Percentiles rank a stretch among this genome's conserved stretches.
Evolutionary conservation across 108 stramenopile species (phyloP).

Genomic region (Craspedostauros australis): DNA sequence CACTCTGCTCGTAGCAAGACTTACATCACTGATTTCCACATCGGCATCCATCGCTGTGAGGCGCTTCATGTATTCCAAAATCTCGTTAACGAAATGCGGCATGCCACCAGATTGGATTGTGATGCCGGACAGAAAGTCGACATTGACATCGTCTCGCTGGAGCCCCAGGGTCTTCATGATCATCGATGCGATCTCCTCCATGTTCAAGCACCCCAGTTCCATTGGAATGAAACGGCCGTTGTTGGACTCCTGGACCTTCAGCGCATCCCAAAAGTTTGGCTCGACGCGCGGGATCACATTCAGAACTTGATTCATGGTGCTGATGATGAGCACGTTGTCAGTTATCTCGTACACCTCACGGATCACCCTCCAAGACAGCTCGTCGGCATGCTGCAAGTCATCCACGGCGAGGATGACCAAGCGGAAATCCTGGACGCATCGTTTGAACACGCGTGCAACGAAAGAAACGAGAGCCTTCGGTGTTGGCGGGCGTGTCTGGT

Average conservation of each 20-base stretch:
- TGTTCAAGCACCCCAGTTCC: conserved; percentile 29
- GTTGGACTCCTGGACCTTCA: conserved; percentile 13
- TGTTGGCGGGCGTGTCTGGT: conserved; percentile 4
- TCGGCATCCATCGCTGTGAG: conserved; percentile 3
- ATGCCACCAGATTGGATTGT: conserved; percentile 49
- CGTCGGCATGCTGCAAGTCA: conserved; percentile 59
- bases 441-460: conserved; percentile 48
- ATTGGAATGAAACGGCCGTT: conserved; percentile 37
- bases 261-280: conserved; percentile 39
- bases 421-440: conserved; percentile 34
- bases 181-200: conserved; percentile 39
- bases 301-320: conserved; percentile 32
- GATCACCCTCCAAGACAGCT: conserved; percentile 60
- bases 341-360: conserved; percentile 29
- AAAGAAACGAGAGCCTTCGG: conserved; percentile 40
- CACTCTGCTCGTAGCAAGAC: too few relatives aligned
- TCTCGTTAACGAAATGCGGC: conserved; percentile 59
- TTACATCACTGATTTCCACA: conserved; percentile 12
- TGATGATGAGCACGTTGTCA: conserved; percentile 52
- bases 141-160: conserved; percentile 27
- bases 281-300: conserved; percentile 25
- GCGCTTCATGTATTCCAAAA: conserved; percentile 30
- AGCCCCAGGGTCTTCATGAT: conserved; percentile 36
- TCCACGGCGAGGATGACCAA: conserved; percentile 63
- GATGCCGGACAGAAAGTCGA: conserved; percentile 33